Evolutionary conservation across 495 filamentous ascomycete species (phyloP).

Genomic region (Daldinia grandis): DNA sequence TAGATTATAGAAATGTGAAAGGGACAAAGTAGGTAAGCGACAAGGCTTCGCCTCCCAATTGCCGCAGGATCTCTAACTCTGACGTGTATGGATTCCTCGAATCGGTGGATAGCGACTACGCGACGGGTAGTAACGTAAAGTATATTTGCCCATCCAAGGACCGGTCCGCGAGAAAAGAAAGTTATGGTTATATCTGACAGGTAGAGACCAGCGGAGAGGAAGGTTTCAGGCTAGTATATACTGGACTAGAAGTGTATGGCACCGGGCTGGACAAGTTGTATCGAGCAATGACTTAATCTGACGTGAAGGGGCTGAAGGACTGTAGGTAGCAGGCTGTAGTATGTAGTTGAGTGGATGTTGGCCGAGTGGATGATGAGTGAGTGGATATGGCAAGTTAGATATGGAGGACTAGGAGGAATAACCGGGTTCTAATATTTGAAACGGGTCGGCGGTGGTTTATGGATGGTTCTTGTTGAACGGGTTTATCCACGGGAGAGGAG

Average conservation of each 20-base stretch:
- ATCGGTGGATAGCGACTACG: constrained; percentile 26
- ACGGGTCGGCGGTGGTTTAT: constrained; percentile 28
- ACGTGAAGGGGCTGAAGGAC: constrained; percentile 36
- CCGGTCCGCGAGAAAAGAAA: constrained; percentile 13
- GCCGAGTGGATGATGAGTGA: not conserved
- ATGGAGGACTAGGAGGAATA: constrained; percentile 21
- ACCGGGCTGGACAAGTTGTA: not conserved
- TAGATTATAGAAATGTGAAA: constrained; percentile 6
- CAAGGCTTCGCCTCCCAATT: constrained; percentile 34
- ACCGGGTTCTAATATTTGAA: constrained; percentile 26
- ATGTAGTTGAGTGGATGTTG: constrained; percentile 7
- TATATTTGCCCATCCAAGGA: constrained; percentile 6
- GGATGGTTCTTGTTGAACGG: constrained; percentile 1
- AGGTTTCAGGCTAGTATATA: constrained; percentile 24
- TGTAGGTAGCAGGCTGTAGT: not conserved
- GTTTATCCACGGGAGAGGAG: constrained; percentile 28
- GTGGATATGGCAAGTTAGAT: constrained; percentile 11
- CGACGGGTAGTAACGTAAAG: constrained; percentile 35
- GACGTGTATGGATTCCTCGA: constrained; percentile 34
- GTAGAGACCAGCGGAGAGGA: constrained; percentile 1
- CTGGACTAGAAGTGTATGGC: not conserved
- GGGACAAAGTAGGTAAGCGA: constrained; percentile 12
- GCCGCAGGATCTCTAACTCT: constrained; percentile 31
- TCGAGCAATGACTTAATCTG: constrained; percentile 38
- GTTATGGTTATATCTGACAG: constrained; percentile 27